Percentiles rank a stretch among this genome's conserved stretches.
Conservation (phyloP, 257 asterid species). For the Rehmannia glutinosa region DNA sequence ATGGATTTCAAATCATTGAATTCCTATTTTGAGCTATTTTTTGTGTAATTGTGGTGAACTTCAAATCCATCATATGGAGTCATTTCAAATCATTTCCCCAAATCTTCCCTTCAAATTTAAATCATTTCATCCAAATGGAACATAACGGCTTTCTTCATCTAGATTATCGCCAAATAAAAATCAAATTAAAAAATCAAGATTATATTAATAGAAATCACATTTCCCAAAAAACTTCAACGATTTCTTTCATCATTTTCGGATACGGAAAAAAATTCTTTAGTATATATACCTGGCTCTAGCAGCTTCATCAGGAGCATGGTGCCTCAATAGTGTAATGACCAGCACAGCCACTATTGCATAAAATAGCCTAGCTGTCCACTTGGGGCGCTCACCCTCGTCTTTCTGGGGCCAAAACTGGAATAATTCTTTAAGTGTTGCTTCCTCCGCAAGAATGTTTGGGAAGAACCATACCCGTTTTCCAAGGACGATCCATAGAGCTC, state of each 20-base stretch:
- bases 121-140: too few species aligned
- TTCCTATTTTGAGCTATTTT: too few species aligned
- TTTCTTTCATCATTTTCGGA: neutral
- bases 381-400: conserved; percentile 87
- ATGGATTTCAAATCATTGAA: too few species aligned
- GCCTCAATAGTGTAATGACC: conserved; percentile 71
- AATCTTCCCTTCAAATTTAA: too few species aligned
- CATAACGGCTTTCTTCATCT: too few species aligned
- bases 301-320: conserved; percentile 99
- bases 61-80: too few species aligned
- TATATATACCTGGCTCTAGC: conserved; percentile 95
- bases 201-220: neutral
- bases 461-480: conserved; percentile 97
- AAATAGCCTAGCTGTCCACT: conserved; percentile 94
- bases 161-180: neutral
- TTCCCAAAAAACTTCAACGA: neutral
- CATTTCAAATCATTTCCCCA: too few species aligned
- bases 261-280: neutral
- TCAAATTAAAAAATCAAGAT: neutral
- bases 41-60: too few species aligned
- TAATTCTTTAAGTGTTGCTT: conserved; percentile 91
- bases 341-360: conserved; percentile 62
- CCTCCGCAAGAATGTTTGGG: conserved; percentile 99
- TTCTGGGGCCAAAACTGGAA: conserved; percentile 99
- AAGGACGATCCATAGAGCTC: conserved; percentile 66